Conservation (phyloP, 805 yeast genomes). For the Spathaspora passalidarum region DNA sequence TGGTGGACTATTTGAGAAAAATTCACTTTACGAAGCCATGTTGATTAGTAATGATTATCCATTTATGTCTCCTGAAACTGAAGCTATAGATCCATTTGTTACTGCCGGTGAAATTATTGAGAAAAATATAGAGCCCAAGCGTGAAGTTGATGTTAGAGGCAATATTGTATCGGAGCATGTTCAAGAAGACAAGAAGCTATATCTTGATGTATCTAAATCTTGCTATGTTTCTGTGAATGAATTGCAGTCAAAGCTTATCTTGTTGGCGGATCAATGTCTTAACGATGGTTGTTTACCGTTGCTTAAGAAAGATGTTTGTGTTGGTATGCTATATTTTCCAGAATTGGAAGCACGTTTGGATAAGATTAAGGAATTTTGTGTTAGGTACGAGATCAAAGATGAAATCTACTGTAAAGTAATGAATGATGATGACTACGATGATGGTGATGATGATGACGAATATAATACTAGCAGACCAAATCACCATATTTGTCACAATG, state of each 20-base stretch:
- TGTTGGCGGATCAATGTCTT: conserved; percentile 40
- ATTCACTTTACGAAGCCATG: conserved; percentile 48
- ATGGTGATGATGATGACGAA: conserved; percentile 3
- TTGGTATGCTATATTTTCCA: conserved; percentile 49
- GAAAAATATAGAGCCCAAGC: conserved; percentile 4
- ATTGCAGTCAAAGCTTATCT: conserved; percentile 31
- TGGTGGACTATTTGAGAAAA: conserved; percentile 49
- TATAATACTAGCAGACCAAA: conserved; percentile 1
- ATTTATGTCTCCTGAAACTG: conserved; percentile 43
- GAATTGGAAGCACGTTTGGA: conserved; percentile 53
- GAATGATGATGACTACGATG: conserved; percentile 11
- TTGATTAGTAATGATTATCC: conserved; percentile 51
- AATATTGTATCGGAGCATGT: background rate
- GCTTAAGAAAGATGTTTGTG: conserved; percentile 29
- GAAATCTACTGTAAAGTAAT: conserved; percentile 28
- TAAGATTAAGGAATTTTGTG: conserved; percentile 29
- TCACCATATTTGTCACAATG: conserved; percentile 7
- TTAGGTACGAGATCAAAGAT: conserved; percentile 21
- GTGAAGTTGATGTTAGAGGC: background rate
- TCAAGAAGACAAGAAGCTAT: conserved; percentile 11
- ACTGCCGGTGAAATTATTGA: conserved; percentile 35
- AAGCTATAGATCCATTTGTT: conserved; percentile 30
- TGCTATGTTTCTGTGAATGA: conserved; percentile 28
- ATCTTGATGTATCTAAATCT: conserved; percentile 37
- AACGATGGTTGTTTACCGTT: conserved; percentile 55